Evolutionary conservation across 441 rosid species (phyloP), one percentile per base, ranked within the genome.

Genomic region (Euphorbia celastroides): DNA sequence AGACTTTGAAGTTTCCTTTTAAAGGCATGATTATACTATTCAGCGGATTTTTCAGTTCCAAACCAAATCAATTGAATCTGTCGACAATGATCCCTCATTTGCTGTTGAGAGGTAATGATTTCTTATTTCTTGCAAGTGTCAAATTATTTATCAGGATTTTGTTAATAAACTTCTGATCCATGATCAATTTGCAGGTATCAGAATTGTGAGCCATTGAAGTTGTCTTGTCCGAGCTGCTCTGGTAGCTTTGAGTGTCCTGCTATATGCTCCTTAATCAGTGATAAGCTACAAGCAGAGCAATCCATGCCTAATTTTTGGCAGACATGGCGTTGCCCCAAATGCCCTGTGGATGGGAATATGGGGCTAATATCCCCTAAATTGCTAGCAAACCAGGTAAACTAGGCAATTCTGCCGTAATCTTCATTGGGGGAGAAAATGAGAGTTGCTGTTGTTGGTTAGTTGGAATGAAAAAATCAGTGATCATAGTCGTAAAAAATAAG

Each of bases 161-260:
- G 16, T 30, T 31, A 58, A 17, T 16, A n/a, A 34, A 44, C 51
- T 2, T 44, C 51, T 16, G 19, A 44, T 20, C n/a, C 19, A 44
- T 44, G 51, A 11, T 16, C 13, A 10, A 3, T 38, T 38, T 38
- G 44, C 7, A 38, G 2, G 44, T 38, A 85, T 63, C 75, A 71
- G 75, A 74, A 81, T 73, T 94, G 98, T 68, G 90, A 83, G 80
- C 96, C 94, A 19, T 71, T 94, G 78, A 72, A 72, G 56, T 78
- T 94, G 79, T 76, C 92, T 38, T 94, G 97, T 77, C 94, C 98
- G 56, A 84, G 90, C 82, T 94, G 98, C 83, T 87, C 88, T 71
- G 72, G 80, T 70, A 72, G 82, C 70, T 86, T 92, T 77, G 81
- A 80, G 62, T 94, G 98, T 60, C 93, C 97, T 60, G 72, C 85